These are phyloP conservation scores for Saccharomyces hybrid DNA, from an alignment of 1,139 yeast genomes.

Conservation along the genomic window DNA sequence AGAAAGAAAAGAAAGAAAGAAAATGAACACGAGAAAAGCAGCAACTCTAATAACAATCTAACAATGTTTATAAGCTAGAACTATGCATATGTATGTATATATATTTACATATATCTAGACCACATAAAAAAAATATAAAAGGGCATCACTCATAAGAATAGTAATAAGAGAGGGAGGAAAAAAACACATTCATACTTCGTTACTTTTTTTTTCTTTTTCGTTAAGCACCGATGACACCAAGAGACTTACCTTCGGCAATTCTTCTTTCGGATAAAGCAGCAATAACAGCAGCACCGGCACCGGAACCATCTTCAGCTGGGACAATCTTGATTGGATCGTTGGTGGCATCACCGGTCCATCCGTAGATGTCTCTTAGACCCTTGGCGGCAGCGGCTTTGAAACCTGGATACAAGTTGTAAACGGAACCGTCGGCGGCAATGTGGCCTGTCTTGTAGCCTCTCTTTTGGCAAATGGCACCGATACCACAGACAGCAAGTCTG, in stretches of 20 bases:
- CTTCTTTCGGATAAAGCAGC: conserved; percentile 88
- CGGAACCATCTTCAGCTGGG: conserved; percentile 96
- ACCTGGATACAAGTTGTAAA: conserved; percentile 84
- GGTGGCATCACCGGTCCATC: conserved; percentile 48
- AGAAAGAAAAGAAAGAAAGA: too few relatives aligned
- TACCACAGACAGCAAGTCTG: conserved; percentile 87
- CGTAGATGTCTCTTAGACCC: conserved; percentile 84
- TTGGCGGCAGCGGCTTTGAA: conserved; percentile 84
- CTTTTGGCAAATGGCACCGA: conserved; percentile 89
- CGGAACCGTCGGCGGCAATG: conserved; percentile 97
- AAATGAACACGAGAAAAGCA: not conserved
- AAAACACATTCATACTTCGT: not conserved
- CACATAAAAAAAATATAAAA: not conserved
- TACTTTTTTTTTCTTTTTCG: not conserved
- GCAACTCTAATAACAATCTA: not conserved
- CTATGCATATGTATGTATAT: not conserved
- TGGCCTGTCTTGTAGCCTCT: conserved; percentile 71
- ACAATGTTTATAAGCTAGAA: not conserved
- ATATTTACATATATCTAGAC: not conserved
- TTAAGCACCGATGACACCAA: conserved; percentile 43
- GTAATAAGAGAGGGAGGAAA: not conserved
- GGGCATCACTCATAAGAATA: not conserved
- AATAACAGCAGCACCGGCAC: conserved; percentile 96
- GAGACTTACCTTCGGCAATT: conserved; percentile 60
- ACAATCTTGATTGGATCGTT: conserved; percentile 69